Evolutionary conservation across 1,139 yeast genomes (phyloP).

Genomic region (Yamadazyma spencermartinsiae): DNA sequence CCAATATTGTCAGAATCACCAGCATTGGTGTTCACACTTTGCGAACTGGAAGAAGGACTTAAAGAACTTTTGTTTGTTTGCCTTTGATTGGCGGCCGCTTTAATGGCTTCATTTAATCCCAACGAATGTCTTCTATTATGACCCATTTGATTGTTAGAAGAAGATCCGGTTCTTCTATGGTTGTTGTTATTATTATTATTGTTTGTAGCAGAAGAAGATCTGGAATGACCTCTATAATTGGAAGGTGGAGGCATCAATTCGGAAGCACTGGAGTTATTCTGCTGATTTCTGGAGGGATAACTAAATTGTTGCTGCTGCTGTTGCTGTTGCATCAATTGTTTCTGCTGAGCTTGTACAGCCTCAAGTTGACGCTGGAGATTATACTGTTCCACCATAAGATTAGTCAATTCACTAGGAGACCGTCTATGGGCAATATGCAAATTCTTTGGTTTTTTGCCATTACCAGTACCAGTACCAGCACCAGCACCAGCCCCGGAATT

Average conservation of each 20-base stretch:
- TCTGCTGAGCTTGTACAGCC: conserved; percentile 87
- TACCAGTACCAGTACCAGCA: background rate
- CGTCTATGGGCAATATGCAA: conserved; percentile 92
- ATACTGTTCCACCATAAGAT: conserved; percentile 89
- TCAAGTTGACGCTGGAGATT: conserved; percentile 92
- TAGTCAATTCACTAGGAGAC: conserved; percentile 93
- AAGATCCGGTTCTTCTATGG: conserved; percentile 41
- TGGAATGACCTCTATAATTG: conserved; percentile 30
- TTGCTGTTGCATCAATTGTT: conserved; percentile 67
- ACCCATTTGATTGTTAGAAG: conserved; percentile 46
- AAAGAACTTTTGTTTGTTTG: conserved; percentile 49
- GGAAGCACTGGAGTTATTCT: no score
- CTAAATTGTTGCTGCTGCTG: conserved; percentile 12
- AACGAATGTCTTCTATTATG: conserved; percentile 90
- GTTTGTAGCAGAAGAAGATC: conserved; percentile 25
- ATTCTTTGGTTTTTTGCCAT: conserved; percentile 24
- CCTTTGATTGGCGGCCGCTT: conserved; percentile 87
- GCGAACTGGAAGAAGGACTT: conserved; percentile 32
- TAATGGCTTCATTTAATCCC: conserved; percentile 92
- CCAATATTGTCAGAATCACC: conserved; percentile 23
- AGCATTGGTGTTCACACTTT: conserved; percentile 10
- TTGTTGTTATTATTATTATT: conserved; percentile 9
- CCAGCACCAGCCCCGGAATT: no score
- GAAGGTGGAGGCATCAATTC: conserved; percentile 33
- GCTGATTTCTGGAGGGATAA: conserved; percentile 13